Base-by-base conservation (phyloP, 306 rosid species). In the Acacia crassicarpa region DNA sequence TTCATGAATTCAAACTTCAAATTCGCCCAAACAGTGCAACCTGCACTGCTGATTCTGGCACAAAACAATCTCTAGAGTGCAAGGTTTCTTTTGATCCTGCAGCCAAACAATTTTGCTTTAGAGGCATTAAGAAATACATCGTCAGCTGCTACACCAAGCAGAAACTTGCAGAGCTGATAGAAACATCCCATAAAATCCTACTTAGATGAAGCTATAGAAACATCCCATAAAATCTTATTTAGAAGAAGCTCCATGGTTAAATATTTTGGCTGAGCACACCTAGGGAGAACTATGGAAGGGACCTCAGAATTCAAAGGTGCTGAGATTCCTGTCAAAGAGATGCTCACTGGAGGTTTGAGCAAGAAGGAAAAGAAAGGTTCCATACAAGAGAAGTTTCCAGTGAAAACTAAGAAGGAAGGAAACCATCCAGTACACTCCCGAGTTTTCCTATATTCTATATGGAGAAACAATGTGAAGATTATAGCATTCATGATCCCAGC, bases 331-430 rank as follows among this genome's bases (percentile, higher is more conserved):
- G 62, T 48, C 66, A 56, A 63, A 38, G 73, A 66, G 71, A 53
- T 66, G 79, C 89, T 86, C 77, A 87, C 98, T 97, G 86, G 80
- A 93, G 98, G 85, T 71, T 93, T 38, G 91, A 89, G 85, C 79
- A 91, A 85, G 91, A 82, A 72, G 82, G 85, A 77, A 91, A 91
- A 53, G 98, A 89, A 83, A 93, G 93, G 87, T 92, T 93, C 76
- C 92, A 93, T 22, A 93, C 93, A 70, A 48, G 91, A 82, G 95
- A 95, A 95, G 87, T 93, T 92, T 45, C 98, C 99, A 95, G 93
- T 93, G 89, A 95, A 92, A 77, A 93, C 94, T 84, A 93, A 90
- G 25, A 90, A 86, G 80, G 94, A 89, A 80, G 98, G 98, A 80
- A 95, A 73, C 89, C 99, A 87, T 87, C 82, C 58, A 95, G 84